A percentile compares a stretch with the other conserved stretches of the same genome.
These are phyloP conservation scores for Colletotrichum spaethianum DNA, from an alignment of 2,329 filamentous ascomycete genomes.

Conservation along the genomic window DNA sequence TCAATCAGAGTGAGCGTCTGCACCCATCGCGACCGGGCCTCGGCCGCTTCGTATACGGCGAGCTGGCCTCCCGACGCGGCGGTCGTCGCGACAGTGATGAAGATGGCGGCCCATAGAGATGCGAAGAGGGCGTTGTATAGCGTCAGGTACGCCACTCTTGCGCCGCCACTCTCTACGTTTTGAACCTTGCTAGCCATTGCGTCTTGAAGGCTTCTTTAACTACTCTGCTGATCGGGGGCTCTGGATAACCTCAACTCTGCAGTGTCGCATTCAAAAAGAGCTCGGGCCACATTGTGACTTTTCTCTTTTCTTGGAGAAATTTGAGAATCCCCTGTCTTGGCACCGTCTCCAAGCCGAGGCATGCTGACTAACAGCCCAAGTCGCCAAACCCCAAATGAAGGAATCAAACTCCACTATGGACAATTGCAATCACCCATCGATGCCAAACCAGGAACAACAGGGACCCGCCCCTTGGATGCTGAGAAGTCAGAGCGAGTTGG, in stretches of 20 bases:
- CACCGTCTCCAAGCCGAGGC: not conserved
- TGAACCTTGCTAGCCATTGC: slow-evolving; percentile 3
- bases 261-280: not conserved
- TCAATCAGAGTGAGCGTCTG: slow-evolving; percentile 89
- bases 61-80: slow-evolving; percentile 67
- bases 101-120: slow-evolving; percentile 82
- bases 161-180: not conserved
- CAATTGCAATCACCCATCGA: slow-evolving; percentile 1
- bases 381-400: not conserved
- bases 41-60: slow-evolving; percentile 72
- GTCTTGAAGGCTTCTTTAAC: not conserved
- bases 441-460: not conserved
- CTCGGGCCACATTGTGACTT: not conserved
- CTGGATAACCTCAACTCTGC: not conserved
- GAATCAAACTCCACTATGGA: not conserved
- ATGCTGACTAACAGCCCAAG: not conserved
- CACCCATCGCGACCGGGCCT: slow-evolving; percentile 80
- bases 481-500: not conserved
- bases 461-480: not conserved
- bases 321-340: not conserved
- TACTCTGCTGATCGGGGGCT: not conserved
- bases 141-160: slow-evolving; percentile 75
- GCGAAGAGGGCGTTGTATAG: slow-evolving; percentile 88
- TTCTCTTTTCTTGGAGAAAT: not conserved
- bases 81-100: slow-evolving; percentile 74